Evolutionary conservation across 129 eudicot species (phyloP), one percentile per base, ranked within the genome.

Genomic region (Daucus carota): DNA sequence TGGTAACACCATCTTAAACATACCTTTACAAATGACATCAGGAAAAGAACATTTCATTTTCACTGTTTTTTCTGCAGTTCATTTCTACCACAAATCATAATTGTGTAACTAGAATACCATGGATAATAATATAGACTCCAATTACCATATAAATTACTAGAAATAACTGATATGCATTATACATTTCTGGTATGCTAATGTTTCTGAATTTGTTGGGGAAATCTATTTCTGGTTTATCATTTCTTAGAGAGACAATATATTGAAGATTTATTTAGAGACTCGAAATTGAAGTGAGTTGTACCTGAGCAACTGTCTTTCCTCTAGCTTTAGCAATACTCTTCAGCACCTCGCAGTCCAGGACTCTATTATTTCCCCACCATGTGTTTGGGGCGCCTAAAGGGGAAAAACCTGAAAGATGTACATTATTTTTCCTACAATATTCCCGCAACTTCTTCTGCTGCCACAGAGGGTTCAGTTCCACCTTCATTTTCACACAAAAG

Each of bases 391-490:
- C 78, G 14, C 83, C 83, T 36, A 79, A 73, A 10, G 74, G 74
- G 7, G 68, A 62, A 46, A 38, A 79, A 43, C 60, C 79, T 15
- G 77, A 45, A 16, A 80, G 40, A 31, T 47, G 45, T 17, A 80
- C 33, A 11, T 77, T 77, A 13, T 63, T 65, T 6, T 11, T 38
- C 24, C 74, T 80, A 42, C 79, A 73, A 50, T 34, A 80, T 50
- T 74, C 83, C 8, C 24, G 34, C 70, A 66, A 70, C 67, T 80
- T 38, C 83, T 74, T 80, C 31, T 80, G 83, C 46, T 80, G 79
- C 78, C 83, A 80, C n/a, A 22, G 13, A 38, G 78, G 78, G 60
- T 74, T 80, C 68, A 80, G 24, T 68, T 80, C 83, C 75, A 75
- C 79, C 83, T 75, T 28, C 36, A 31, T 62, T 62, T 26, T 12